These are phyloP conservation scores for Trifolium repens DNA, from an alignment of 306 rosid species.

Conservation along the genomic window DNA sequence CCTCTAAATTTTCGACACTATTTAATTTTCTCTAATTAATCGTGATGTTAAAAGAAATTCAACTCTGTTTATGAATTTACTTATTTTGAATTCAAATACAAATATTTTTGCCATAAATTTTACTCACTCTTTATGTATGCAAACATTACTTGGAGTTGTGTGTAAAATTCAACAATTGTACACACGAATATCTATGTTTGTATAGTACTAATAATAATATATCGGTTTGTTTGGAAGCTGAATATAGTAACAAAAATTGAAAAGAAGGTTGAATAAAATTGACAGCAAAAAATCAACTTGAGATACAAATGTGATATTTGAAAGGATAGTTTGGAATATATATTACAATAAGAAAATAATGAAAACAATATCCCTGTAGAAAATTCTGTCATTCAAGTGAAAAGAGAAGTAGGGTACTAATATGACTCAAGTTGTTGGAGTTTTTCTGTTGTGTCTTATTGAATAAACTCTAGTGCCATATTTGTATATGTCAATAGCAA, in stretches of 20 bases:
- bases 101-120: background rate
- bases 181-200: background rate
- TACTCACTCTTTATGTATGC: background rate
- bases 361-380: background rate
- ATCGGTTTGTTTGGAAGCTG: conserved; percentile 30
- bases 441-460: conserved; percentile 46
- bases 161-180: background rate
- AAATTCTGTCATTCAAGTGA: conserved; percentile 8
- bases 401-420: conserved; percentile 7
- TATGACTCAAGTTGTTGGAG: conserved; percentile 21
- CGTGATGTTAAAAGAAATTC: too few relatives aligned
- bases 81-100: background rate
- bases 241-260: background rate
- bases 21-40: too few relatives aligned
- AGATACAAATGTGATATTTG: conserved; percentile 43
- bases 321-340: conserved; percentile 24
- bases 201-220: too few relatives aligned
- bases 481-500: conserved; percentile 32
- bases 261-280: background rate
- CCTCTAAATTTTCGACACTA: too few relatives aligned
- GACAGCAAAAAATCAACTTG: conserved; percentile 40
- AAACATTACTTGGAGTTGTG: background rate
- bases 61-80: too few relatives aligned
- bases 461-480: conserved; percentile 39
- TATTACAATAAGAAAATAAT: conserved; percentile 37